phyloP scores from a whole-genome alignment of 805 yeast genomes.

The Wickerhamomyces ciferrii region DNA sequence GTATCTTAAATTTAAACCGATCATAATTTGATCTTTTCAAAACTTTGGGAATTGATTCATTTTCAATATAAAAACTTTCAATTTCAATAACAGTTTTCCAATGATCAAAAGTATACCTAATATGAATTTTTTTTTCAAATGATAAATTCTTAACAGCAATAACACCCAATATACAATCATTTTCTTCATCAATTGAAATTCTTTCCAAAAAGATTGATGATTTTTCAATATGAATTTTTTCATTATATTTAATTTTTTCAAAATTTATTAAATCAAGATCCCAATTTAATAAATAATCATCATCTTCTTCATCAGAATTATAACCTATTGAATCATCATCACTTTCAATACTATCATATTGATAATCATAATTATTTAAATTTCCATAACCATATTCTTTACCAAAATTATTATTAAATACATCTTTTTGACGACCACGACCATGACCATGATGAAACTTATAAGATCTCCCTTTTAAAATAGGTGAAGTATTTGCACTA shows the following conservation, averaged over 20 bases:
- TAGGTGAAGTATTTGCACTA: constrained; percentile 62
- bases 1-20: constrained; percentile 63
- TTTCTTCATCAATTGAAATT: constrained; percentile 52
- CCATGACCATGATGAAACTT: background rate
- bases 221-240: constrained; percentile 30
- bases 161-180: constrained; percentile 59
- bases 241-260: constrained; percentile 40
- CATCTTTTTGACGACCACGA: background rate
- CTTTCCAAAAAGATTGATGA: constrained; percentile 55
- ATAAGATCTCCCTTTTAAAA: constrained; percentile 13
- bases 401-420: constrained; percentile 18
- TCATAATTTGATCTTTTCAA: constrained; percentile 53
- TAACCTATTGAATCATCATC: constrained; percentile 3
- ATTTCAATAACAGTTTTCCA: constrained; percentile 77
- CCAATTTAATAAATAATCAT: constrained; percentile 33
- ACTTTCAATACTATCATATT: constrained; percentile 14
- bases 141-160: constrained; percentile 74
- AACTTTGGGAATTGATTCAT: constrained; percentile 37
- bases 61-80: constrained; percentile 55
- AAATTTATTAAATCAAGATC: constrained; percentile 36
- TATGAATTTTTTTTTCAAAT: constrained; percentile 60
- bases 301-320: constrained; percentile 7
- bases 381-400: constrained; percentile 17
- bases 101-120: constrained; percentile 69
- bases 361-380: constrained; percentile 10